phyloP scores from a whole-genome alignment of 2,329 filamentous ascomycete genomes.

The Pseudogymnoascus sp. region DNA sequence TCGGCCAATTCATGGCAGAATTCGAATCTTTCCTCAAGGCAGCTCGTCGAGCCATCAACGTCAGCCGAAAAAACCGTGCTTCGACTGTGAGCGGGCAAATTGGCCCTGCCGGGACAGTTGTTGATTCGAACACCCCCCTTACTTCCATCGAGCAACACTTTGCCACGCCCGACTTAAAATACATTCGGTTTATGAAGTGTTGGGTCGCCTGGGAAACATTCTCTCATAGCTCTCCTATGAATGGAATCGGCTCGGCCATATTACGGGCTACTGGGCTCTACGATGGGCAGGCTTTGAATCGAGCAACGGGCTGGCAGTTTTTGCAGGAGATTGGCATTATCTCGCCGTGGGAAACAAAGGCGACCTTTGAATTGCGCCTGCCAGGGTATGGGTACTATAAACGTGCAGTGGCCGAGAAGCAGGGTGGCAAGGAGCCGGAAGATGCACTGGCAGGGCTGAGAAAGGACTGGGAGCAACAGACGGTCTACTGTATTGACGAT shows the following conservation, averaged over 20 bases:
- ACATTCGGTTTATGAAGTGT: conserved; percentile 62
- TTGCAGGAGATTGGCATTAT: conserved; percentile 69
- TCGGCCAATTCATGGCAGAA: conserved; percentile 26
- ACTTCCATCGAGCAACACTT: conserved; percentile 16
- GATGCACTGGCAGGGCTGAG: conserved; percentile 48
- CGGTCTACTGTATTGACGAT: conserved; percentile 67
- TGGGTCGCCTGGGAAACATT: conserved; percentile 56
- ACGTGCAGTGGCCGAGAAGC: conserved; percentile 21
- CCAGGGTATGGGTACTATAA: conserved; percentile 37
- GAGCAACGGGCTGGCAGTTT: conserved; percentile 52
- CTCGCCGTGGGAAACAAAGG: conserved; percentile 60
- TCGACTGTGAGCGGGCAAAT: conserved; percentile 46
- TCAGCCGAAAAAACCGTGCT: conserved; percentile 41
- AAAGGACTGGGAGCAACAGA: conserved; percentile 49
- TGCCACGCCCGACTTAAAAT: conserved; percentile 38
- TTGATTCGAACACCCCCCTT: conserved; percentile 10
- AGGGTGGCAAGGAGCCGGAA: conserved; percentile 24
- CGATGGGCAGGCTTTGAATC: conserved; percentile 39
- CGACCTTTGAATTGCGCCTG: conserved; percentile 52
- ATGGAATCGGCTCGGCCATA: conserved; percentile 56
- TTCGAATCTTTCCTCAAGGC: conserved; percentile 39
- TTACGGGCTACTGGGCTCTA: conserved; percentile 57
- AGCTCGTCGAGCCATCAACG: conserved; percentile 43
- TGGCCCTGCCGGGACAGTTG: conserved; percentile 28
- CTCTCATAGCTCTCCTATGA: conserved; percentile 41